Base-by-base conservation (phyloP, 208 protist genomes). In the Trypanosoma caninum region DNA sequence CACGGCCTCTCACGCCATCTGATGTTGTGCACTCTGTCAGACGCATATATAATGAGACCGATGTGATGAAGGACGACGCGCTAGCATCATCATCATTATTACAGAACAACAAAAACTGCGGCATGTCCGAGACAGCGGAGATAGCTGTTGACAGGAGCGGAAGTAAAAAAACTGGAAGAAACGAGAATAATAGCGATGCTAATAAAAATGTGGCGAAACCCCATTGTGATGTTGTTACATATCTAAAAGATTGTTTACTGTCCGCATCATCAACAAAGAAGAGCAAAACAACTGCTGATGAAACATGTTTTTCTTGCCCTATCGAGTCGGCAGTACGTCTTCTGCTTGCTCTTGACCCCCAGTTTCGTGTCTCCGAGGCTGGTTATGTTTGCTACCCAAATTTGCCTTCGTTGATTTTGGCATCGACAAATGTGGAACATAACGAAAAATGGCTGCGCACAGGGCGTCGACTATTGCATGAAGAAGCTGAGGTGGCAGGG, bases 311-410 rank as follows among this genome's bases (percentile, higher is more conserved):
- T 35, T 7, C 33, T 2, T 57, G 27, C 27, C 22, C 13, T 14
- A 33, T 61, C 18, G 50, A 73, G 68, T 82, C 73, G 59, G 76
- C 78, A 25, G 55, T 75, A 22, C 65, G 72, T n/a, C 45, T 73
- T 9, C 37, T 87, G 31, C 63, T 91, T 14, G 65, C 82, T 22
- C 51, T 74, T 3, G 84, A 91, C 38, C 38, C 84, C 2, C 72
- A 83, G 51, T 82, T 91, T 38, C 74, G 76, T 31, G 46, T 91
- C n/a, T 76, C 72, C 0, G 31, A 55, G 11, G 70, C 61, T 14
- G 76, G 76, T 6, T 61, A 59, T 22, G 73, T 88, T 14, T 86
- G 78, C 54, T 91, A 86, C 54, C 80, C 84, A 6, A 65, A 64
- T 4, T 47, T 81, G 25, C 84, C 84, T 7, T 85, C 80, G 4